Evolutionary conservation across 2,329 filamentous ascomycete genomes (phyloP).

Genomic region (Cladophialophora carrionii): DNA sequence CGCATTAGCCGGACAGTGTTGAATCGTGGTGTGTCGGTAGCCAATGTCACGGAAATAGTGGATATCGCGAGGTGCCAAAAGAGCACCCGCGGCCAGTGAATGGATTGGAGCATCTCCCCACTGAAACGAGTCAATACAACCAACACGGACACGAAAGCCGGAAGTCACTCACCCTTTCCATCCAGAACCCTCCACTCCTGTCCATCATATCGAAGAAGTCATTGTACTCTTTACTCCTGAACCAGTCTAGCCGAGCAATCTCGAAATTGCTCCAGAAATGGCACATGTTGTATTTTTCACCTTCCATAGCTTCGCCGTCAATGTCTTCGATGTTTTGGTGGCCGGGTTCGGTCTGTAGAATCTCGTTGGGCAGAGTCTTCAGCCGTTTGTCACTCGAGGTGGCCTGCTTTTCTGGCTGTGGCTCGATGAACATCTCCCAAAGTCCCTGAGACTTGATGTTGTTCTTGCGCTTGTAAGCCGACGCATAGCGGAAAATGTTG

Average conservation of each 20-base stretch:
- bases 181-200: conserved; percentile 96
- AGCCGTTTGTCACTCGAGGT: conserved; percentile 62
- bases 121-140: conserved; percentile 53
- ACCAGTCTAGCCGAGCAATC: conserved; percentile 92
- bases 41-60: conserved; percentile 99
- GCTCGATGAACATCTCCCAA: conserved; percentile 98
- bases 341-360: conserved; percentile 74
- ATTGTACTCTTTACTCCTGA: conserved; percentile 94
- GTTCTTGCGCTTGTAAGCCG: conserved; percentile 91
- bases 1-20: conserved; percentile 96
- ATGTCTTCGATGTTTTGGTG: conserved; percentile 74
- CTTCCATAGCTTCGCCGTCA: conserved; percentile 92
- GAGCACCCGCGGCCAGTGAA: conserved; percentile 88
- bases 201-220: conserved; percentile 99
- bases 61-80: conserved; percentile 79
- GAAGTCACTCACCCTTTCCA: conserved; percentile 77
- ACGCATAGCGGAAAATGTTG: conserved; percentile 98
- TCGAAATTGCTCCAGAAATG: conserved; percentile 99
- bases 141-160: background rate
- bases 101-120: conserved; percentile 99
- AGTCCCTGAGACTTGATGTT: conserved; percentile 88
- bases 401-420: conserved; percentile 57
- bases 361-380: conserved; percentile 78
- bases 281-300: conserved; percentile 99
- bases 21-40: conserved; percentile 97